Conservation (phyloP, 2,329 filamentous ascomycete species). For the Exophiala mesophila region DNA sequence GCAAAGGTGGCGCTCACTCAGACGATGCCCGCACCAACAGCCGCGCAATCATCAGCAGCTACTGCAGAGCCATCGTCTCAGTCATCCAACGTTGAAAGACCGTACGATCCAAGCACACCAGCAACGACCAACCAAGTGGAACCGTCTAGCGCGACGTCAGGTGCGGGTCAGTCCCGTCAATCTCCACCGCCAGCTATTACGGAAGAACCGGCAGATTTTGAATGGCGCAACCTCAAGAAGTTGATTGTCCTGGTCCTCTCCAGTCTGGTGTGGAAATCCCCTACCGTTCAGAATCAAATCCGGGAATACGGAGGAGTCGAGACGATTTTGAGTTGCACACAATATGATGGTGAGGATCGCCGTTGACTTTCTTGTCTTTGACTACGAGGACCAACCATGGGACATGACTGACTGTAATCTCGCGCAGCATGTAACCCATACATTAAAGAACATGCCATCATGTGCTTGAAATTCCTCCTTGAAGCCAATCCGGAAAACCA, state of each 20-base stretch:
- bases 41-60: constrained; percentile 12
- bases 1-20: constrained; percentile 61
- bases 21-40: constrained; percentile 12
- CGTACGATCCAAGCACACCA: constrained; percentile 47
- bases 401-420: neutral
- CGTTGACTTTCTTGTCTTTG: neutral
- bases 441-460: constrained; percentile 83
- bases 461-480: constrained; percentile 72
- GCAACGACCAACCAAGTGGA: constrained; percentile 1
- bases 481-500: constrained; percentile 50
- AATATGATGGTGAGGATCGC: constrained; percentile 69
- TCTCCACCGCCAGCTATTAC: constrained; percentile 45
- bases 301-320: constrained; percentile 80
- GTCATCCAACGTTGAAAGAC: constrained; percentile 55
- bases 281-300: constrained; percentile 81
- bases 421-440: constrained; percentile 62
- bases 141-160: constrained; percentile 7
- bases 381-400: neutral
- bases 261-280: constrained; percentile 80
- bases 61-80: constrained; percentile 25
- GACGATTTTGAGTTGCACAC: constrained; percentile 80
- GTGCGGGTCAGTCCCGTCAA: constrained; percentile 25
- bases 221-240: constrained; percentile 83
- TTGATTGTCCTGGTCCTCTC: constrained; percentile 87
- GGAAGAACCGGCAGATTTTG: constrained; percentile 61